Evolutionary conservation across 192 early-diverging fungal species (phyloP).

Genomic region (Rhizoclosmatium globosum): DNA sequence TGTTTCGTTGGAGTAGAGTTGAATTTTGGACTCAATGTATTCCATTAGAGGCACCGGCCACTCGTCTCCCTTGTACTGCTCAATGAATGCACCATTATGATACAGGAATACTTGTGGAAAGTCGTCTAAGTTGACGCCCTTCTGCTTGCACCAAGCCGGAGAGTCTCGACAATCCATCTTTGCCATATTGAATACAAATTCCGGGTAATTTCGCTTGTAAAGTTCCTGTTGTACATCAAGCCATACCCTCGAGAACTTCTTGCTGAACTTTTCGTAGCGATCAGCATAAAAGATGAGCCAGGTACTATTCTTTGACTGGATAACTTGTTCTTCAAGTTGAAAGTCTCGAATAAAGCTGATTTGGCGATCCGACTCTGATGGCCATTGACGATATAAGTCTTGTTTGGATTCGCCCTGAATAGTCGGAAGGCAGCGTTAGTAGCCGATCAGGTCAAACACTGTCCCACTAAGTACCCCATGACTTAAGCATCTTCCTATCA

Average conservation of each 20-base stretch:
- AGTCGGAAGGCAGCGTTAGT: background rate
- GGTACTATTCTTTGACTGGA: background rate
- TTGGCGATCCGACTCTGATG: background rate
- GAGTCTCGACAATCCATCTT: slow-evolving; percentile 6
- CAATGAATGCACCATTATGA: background rate
- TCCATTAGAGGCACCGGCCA: background rate
- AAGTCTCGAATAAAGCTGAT: background rate
- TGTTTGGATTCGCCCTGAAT: background rate
- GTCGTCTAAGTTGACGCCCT: background rate
- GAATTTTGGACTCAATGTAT: background rate
- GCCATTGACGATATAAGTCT: background rate
- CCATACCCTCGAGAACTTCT: background rate
- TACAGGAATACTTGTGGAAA: slow-evolving; percentile 10
- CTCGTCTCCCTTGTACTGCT: background rate
- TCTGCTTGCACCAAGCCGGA: background rate
- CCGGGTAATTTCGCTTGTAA: background rate
- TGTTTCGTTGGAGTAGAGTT: too few species aligned
- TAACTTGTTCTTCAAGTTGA: background rate
- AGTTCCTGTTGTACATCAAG: background rate
- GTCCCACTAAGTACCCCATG: background rate
- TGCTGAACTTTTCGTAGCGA: background rate
- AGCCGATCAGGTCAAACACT: background rate
- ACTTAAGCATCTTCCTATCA: background rate
- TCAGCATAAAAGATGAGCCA: slow-evolving; percentile 8
- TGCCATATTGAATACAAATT: background rate